phyloP scores from a whole-genome alignment of 83 land plant species.

The Diphasiastrum complanatum region DNA sequence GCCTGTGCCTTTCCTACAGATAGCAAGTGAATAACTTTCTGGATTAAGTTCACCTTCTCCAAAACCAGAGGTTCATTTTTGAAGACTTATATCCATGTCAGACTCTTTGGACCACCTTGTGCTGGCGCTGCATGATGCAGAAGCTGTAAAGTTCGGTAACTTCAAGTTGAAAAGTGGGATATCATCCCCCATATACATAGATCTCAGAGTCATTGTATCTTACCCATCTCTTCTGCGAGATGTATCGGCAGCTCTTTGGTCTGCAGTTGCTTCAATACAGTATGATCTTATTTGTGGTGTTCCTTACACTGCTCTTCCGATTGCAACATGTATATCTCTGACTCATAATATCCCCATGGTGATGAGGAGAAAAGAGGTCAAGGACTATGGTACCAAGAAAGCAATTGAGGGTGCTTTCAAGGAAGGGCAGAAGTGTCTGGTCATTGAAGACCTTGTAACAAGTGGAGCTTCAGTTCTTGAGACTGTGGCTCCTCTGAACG shows the following conservation, averaged over 20 bases:
- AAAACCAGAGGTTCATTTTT: too few relatives aligned
- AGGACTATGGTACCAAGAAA: conserved; percentile 79
- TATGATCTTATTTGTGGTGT: conserved; percentile 87
- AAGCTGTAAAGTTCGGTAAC: conserved; percentile 83
- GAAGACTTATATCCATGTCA: too few relatives aligned
- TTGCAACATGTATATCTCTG: conserved; percentile 71
- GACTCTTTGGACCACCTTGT: conserved; percentile 62
- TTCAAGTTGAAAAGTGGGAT: conserved; percentile 94
- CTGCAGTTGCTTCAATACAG: conserved; percentile 28
- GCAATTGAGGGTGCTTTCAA: conserved; percentile 72
- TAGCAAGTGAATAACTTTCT: too few relatives aligned
- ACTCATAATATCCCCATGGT: conserved; percentile 64
- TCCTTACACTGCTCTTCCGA: conserved; percentile 96
- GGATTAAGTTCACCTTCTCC: too few relatives aligned
- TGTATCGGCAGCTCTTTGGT: conserved; percentile 47
- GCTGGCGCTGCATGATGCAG: conserved; percentile 63
- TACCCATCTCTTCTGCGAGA: conserved; percentile 68
- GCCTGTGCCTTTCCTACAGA: too few relatives aligned
- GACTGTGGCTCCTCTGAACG: conserved; percentile 66
- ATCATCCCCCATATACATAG: conserved; percentile 87
- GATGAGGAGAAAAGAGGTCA: conserved; percentile 95
- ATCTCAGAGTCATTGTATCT: conserved; percentile 91
- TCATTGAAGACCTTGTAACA: conserved; percentile 91
- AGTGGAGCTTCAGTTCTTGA: conserved; percentile 90
- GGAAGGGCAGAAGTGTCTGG: conserved; percentile 45